Percentiles rank a stretch among this genome's conserved stretches.
These are phyloP conservation scores for Pholiota adiposa DNA, from an alignment of 1,284 basidiomycete species.

Conservation along the genomic window DNA sequence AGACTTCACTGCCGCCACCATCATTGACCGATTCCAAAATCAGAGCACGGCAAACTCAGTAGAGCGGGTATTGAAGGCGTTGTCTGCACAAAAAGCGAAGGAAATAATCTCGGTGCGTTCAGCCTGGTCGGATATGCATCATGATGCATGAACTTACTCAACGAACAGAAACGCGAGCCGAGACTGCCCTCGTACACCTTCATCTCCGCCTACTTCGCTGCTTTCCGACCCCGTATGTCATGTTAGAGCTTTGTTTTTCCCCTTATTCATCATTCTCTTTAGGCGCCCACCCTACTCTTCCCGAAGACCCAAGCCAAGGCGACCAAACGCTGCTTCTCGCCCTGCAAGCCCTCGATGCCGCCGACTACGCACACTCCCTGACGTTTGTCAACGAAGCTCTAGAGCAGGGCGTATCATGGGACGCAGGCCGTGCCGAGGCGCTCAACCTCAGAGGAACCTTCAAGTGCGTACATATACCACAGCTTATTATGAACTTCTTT, in stretches of 20 bases:
- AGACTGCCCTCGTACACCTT: slow-evolving; percentile 92
- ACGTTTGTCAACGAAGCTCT: slow-evolving; percentile 86
- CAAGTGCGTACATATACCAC: slow-evolving; percentile 77
- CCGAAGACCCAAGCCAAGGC: slow-evolving; percentile 78
- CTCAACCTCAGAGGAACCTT: slow-evolving; percentile 95
- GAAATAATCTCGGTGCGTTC: slow-evolving; percentile 65
- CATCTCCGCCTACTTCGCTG: slow-evolving; percentile 95
- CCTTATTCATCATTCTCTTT: slow-evolving; percentile 12
- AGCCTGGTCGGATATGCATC: not conserved
- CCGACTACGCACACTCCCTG: slow-evolving; percentile 87
- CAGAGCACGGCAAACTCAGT: slow-evolving; percentile 81
- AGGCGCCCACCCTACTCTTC: slow-evolving; percentile 76
- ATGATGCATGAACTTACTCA: not conserved
- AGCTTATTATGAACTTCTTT: too few relatives aligned
- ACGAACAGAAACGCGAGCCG: slow-evolving; percentile 71
- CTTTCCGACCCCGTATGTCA: slow-evolving; percentile 87
- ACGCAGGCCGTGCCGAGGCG: slow-evolving; percentile 83
- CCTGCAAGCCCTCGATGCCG: slow-evolving; percentile 83
- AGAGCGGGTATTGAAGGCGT: slow-evolving; percentile 90
- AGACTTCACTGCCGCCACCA: slow-evolving; percentile 97
- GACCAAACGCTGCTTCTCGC: slow-evolving; percentile 86
- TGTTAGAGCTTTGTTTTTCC: not conserved
- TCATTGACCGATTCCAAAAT: slow-evolving; percentile 93
- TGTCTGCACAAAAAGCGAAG: slow-evolving; percentile 75
- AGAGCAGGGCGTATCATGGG: slow-evolving; percentile 85